phyloP scores from a whole-genome alignment of 345 rosid species.

The Draba incana region DNA sequence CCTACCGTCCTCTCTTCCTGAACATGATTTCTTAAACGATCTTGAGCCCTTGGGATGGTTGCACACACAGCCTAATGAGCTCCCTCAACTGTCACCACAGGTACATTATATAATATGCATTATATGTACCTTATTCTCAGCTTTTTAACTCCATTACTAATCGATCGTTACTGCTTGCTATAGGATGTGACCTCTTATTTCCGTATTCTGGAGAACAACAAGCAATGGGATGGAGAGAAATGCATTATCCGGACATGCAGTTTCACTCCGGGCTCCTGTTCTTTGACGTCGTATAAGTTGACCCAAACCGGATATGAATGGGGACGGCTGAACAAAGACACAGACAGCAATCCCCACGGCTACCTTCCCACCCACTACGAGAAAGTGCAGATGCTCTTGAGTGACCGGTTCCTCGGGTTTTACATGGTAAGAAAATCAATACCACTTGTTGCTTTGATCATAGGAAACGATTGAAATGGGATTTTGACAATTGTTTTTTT shows the following conservation, averaged over 20 bases:
- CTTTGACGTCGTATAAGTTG: constrained; percentile 89
- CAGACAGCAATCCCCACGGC: constrained; percentile 94
- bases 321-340: constrained; percentile 95
- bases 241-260: constrained; percentile 96
- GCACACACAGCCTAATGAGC: constrained; percentile 99
- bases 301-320: constrained; percentile 97
- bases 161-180: constrained; percentile 7
- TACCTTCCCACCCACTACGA: constrained; percentile 96
- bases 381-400: constrained; percentile 98
- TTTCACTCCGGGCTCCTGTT: constrained; percentile 98
- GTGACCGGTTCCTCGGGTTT: constrained; percentile 95
- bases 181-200: constrained; percentile 92
- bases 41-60: constrained; percentile 99
- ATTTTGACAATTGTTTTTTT: constrained; percentile 9
- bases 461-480: neutral
- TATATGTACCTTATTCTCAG: neutral
- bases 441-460: neutral
- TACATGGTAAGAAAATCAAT: constrained; percentile 72
- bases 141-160: neutral
- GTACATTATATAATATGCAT: constrained; percentile 34
- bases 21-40: constrained; percentile 87
- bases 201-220: constrained; percentile 85
- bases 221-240: constrained; percentile 99
- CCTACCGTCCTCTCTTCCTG: constrained; percentile 89
- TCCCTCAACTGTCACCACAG: constrained; percentile 97